Percentiles rank a stretch among this genome's conserved stretches.
phyloP scores from a whole-genome alignment of 1,284 basidiomycete species.

The Boletus hoseneyae region DNA sequence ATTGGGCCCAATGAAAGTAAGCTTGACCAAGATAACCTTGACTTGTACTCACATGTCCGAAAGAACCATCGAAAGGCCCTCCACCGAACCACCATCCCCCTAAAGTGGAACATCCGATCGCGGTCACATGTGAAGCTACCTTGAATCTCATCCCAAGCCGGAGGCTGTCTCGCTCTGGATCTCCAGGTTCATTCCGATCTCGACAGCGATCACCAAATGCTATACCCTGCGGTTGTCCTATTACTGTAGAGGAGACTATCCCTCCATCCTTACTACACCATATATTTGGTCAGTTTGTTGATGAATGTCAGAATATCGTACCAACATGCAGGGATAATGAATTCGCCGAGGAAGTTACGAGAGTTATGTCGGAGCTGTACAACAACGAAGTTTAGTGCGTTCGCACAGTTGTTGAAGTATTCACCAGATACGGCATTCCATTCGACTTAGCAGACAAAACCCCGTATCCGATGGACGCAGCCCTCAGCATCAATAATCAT shows the following conservation, averaged over 20 bases:
- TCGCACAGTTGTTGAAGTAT: not conserved
- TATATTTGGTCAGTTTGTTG: not conserved
- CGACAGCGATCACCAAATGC: too few relatives aligned
- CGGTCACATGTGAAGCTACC: not conserved
- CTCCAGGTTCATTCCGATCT: too few relatives aligned
- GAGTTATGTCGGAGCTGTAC: not conserved
- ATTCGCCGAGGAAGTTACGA: not conserved
- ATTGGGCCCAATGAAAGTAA: not conserved
- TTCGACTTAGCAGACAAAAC: not conserved
- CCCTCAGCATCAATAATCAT: not conserved
- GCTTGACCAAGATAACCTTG: not conserved
- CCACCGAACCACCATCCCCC: not conserved
- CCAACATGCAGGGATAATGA: not conserved
- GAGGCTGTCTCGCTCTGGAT: not conserved
- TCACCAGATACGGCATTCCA: not conserved
- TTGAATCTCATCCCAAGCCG: not conserved
- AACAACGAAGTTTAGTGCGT: not conserved
- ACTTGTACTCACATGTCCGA: not conserved
- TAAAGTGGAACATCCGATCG: not conserved
- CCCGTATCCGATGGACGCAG: not conserved
- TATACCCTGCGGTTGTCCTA: not conserved
- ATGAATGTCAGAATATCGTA: not conserved
- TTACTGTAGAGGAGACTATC: not conserved
- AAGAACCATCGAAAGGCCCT: too few relatives aligned
- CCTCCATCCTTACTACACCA: not conserved